These are phyloP conservation scores for Rhizopogon roseolus DNA, from an alignment of 768 basidiomycete species.

Conservation along the genomic window DNA sequence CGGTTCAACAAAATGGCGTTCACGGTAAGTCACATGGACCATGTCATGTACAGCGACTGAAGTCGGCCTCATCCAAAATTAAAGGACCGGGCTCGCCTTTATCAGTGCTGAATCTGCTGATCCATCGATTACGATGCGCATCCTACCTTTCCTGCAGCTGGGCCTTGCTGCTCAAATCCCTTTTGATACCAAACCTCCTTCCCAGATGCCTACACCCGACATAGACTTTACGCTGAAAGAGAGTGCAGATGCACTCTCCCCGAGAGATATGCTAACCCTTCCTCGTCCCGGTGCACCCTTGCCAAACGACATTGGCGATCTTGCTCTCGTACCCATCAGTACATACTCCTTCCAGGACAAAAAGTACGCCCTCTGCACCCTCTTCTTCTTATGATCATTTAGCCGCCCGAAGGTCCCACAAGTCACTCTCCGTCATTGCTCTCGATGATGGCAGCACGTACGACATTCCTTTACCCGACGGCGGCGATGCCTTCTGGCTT, in stretches of 20 bases:
- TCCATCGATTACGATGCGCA: neutral
- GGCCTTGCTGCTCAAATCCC: neutral
- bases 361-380: constrained; percentile 43
- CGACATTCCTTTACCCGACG: constrained; percentile 57
- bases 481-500: constrained; percentile 80
- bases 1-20: no score
- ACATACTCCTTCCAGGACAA: constrained; percentile 71
- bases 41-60: no score
- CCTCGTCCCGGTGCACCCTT: constrained; percentile 61
- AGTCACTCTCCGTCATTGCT: constrained; percentile 58
- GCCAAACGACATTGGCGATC: constrained; percentile 64
- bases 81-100: no score
- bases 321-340: constrained; percentile 62
- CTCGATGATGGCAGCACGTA: constrained; percentile 49
- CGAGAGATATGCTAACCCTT: constrained; percentile 65
- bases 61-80: no score
- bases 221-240: neutral
- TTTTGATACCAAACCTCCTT: neutral
- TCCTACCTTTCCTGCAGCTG: neutral
- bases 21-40: no score
- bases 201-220: neutral
- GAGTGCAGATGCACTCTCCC: constrained; percentile 51
- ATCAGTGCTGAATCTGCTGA: no score
- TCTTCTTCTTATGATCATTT: neutral
- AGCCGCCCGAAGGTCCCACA: constrained; percentile 53